Evolutionary conservation across 2,329 filamentous ascomycete species (phyloP).

Genomic region (Hypoxylon sp.): DNA sequence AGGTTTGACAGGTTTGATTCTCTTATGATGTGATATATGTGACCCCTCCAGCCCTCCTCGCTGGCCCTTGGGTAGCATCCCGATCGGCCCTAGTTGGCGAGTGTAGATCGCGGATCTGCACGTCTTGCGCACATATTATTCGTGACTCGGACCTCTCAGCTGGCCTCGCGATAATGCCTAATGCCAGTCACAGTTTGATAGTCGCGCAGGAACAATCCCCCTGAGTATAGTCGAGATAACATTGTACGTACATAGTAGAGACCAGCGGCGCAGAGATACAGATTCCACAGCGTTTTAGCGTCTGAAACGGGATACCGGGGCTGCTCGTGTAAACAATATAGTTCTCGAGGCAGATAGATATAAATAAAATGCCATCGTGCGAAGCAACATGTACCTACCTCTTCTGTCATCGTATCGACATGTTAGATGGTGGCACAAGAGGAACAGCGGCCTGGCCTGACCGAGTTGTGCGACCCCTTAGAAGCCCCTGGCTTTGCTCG

Average conservation of each 20-base stretch:
- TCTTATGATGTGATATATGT: constrained; percentile 26
- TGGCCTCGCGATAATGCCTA: too few species aligned
- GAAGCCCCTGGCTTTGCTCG: constrained; percentile 18
- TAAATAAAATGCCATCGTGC: too few species aligned
- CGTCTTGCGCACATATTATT: too few species aligned
- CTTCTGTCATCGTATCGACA: too few species aligned
- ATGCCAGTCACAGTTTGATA: too few species aligned
- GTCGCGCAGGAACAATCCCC: too few species aligned
- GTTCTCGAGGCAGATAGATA: too few species aligned
- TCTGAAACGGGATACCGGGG: constrained; percentile 26
- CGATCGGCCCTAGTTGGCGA: constrained; percentile 1
- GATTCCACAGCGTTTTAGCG: constrained; percentile 12
- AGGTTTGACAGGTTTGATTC: constrained; percentile 32
- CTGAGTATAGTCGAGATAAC: too few species aligned
- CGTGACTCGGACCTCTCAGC: too few species aligned
- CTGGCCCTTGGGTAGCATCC: background rate
- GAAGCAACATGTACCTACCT: too few species aligned
- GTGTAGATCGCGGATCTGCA: constrained; percentile 18
- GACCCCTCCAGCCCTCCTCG: constrained; percentile 4
- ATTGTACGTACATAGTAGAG: too few species aligned
- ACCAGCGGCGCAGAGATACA: constrained; percentile 6
- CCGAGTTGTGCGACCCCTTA: background rate
- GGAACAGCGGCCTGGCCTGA: constrained; percentile 3
- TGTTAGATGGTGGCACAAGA: constrained; percentile 1
- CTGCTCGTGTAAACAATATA: background rate